These are phyloP conservation scores for Harringtonia lauricola DNA, from an alignment of 2,329 filamentous ascomycete genomes.

Conservation along the genomic window DNA sequence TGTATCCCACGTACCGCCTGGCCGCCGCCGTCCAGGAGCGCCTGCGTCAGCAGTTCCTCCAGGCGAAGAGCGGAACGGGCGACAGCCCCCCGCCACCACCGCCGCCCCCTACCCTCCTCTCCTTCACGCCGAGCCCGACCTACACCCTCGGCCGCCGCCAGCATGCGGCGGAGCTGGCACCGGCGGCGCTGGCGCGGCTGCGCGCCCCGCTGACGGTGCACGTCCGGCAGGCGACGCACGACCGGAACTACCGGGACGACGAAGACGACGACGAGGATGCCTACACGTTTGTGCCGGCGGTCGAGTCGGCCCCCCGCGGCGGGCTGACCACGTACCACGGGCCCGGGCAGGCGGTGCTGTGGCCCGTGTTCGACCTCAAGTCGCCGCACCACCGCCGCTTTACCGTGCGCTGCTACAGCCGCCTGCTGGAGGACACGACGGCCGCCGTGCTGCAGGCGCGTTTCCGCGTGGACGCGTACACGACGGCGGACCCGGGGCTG, in stretches of 20 bases:
- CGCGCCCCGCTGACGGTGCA: conserved; percentile 25
- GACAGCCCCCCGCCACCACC: conserved; percentile 18
- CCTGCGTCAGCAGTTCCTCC: conserved; percentile 39
- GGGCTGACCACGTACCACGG: conserved; percentile 94
- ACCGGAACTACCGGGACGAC: conserved; percentile 9
- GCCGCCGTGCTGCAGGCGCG: conserved; percentile 46
- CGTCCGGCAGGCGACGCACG: conserved; percentile 12
- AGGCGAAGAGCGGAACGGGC: conserved; percentile 36
- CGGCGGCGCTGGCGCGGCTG: conserved; percentile 33
- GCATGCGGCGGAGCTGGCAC: conserved; percentile 29
- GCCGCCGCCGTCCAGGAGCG: conserved; percentile 25
- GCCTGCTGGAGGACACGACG: conserved; percentile 65
- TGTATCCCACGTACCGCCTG: conserved; percentile 24
- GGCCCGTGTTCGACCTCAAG: conserved; percentile 79
- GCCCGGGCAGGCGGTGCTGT: conserved; percentile 85
- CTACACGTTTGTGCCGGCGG: conserved; percentile 38
- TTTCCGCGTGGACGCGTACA: conserved; percentile 52
- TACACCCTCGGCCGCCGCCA: conserved; percentile 89
- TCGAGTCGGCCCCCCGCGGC: conserved; percentile 65
- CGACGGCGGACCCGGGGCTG: conserved; percentile 71
- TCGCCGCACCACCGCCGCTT: conserved; percentile 38
- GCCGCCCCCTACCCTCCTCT: conserved; percentile 62
- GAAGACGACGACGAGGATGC: conserved; percentile 17
- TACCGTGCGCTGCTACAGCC: conserved; percentile 65
- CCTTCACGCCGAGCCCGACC: conserved; percentile 71